These are phyloP conservation scores for Termitomyces sp. DNA, from an alignment of 768 basidiomycete species.

Conservation along the genomic window DNA sequence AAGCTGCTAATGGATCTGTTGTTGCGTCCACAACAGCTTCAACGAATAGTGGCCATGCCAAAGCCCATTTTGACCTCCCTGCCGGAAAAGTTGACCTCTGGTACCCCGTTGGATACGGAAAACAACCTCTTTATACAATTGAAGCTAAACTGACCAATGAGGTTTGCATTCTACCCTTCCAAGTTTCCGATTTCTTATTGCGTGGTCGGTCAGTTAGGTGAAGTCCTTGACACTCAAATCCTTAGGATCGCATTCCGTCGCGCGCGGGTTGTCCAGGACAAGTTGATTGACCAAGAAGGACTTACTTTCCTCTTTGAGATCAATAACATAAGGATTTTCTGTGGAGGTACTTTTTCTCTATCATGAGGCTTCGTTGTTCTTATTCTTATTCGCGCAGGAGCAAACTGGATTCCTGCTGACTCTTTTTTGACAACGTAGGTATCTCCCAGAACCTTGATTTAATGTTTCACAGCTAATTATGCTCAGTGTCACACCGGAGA, in stretches of 20 bases:
- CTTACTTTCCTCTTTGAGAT: slow-evolving; percentile 87
- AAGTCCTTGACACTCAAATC: slow-evolving; percentile 47
- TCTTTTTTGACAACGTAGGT: slow-evolving; percentile 81
- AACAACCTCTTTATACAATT: slow-evolving; percentile 73
- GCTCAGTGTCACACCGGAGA: slow-evolving; percentile 38
- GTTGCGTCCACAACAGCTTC: slow-evolving; percentile 36
- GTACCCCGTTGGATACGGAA: slow-evolving; percentile 84
- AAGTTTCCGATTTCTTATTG: not conserved
- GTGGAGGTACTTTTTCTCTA: slow-evolving; percentile 54
- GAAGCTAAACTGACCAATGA: slow-evolving; percentile 50
- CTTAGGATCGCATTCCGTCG: slow-evolving; percentile 78
- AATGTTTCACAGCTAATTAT: not conserved
- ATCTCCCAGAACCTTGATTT: not conserved
- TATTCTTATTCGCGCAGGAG: slow-evolving; percentile 39
- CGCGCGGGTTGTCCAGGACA: slow-evolving; percentile 78
- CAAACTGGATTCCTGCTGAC: slow-evolving; percentile 95
- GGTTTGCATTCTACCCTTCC: slow-evolving; percentile 32
- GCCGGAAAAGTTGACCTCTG: slow-evolving; percentile 68
- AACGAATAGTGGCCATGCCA: slow-evolving; percentile 32
- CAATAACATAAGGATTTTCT: slow-evolving; percentile 86
- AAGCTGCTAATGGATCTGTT: slow-evolving; percentile 44
- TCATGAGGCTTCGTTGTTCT: not conserved
- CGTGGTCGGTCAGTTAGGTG: slow-evolving; percentile 36
- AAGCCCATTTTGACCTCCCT: slow-evolving; percentile 46
- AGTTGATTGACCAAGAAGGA: slow-evolving; percentile 71